A percentile compares a stretch with the other conserved stretches of the same genome.
Evolutionary conservation across 225 moss, liverwort and hornwort genomes (phyloP).

Genomic region (Antitrichia curtipendula): DNA sequence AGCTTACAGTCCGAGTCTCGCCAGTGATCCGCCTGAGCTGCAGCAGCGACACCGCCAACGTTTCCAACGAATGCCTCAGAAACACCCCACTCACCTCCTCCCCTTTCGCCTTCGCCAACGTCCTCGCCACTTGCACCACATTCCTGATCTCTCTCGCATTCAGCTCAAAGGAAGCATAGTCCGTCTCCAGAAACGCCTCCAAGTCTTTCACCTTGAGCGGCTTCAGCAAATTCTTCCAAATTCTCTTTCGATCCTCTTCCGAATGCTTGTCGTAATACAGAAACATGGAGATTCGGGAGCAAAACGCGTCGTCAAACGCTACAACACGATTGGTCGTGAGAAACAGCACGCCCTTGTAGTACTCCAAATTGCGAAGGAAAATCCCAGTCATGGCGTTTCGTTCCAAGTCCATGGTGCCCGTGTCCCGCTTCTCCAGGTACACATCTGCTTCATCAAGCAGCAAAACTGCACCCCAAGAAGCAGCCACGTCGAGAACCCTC

Average conservation of each 20-base stretch:
- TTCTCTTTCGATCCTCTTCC: neutral
- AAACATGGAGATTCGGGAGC: slow-evolving; percentile 44
- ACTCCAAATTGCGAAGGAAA: slow-evolving; percentile 27
- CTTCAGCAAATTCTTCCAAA: slow-evolving; percentile 34
- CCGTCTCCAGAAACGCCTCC: neutral
- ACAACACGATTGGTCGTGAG: slow-evolving; percentile 36
- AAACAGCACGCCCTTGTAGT: slow-evolving; percentile 29
- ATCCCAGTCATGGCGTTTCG: slow-evolving; percentile 27
- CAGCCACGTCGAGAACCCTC: slow-evolving; percentile 18
- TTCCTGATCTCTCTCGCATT: slow-evolving; percentile 56
- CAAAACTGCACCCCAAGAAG: slow-evolving; percentile 24
- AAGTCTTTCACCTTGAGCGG: neutral
- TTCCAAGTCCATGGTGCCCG: neutral
- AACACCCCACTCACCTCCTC: neutral
- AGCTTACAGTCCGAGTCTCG: neutral
- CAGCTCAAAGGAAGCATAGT: neutral
- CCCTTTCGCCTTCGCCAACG: slow-evolving; percentile 4
- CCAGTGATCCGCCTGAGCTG: neutral
- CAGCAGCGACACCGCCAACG: neutral
- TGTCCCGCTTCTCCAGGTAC: slow-evolving; percentile 12
- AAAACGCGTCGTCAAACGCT: slow-evolving; percentile 39
- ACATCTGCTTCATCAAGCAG: slow-evolving; percentile 40
- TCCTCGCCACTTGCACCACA: slow-evolving; percentile 21
- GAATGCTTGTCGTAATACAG: slow-evolving; percentile 7
- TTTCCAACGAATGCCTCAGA: neutral